These are phyloP conservation scores for Nephelium lappaceum DNA, from an alignment of 345 rosid genomes.

Conservation along the genomic window DNA sequence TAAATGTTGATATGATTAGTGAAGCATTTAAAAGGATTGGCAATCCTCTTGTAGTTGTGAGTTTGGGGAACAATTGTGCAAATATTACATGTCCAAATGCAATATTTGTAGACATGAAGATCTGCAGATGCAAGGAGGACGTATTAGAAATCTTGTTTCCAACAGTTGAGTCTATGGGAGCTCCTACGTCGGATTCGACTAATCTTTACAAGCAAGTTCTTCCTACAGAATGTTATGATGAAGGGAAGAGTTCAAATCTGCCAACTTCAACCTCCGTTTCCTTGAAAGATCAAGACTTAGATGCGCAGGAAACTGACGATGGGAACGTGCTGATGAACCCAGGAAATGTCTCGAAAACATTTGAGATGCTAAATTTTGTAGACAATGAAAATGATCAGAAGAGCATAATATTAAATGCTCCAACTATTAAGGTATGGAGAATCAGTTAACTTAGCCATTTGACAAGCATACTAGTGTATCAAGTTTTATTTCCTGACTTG, in stretches of 20 bases:
- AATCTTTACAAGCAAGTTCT: background rate
- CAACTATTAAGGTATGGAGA: no score
- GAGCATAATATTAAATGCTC: no score
- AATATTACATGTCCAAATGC: conserved; percentile 17
- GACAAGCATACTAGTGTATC: no score
- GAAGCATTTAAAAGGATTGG: conserved; percentile 30
- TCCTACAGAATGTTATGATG: background rate
- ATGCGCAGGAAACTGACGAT: no score
- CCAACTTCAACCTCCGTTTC: conserved; percentile 6
- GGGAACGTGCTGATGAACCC: no score
- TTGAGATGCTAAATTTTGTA: no score
- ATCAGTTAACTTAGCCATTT: no score
- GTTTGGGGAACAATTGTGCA: background rate
- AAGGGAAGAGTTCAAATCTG: conserved; percentile 6
- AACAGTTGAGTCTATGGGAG: background rate
- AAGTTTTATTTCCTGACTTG: no score
- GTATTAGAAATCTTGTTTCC: conserved; percentile 27
- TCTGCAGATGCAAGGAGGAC: conserved; percentile 13
- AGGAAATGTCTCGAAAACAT: no score
- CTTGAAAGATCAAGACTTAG: background rate
- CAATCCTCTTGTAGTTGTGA: conserved; percentile 39
- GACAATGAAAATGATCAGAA: no score
- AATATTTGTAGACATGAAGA: conserved; percentile 36
- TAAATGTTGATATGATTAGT: conserved; percentile 12
- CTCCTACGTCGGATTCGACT: background rate